Evolutionary conservation across 2,329 filamentous ascomycete genomes (phyloP), one percentile per base, ranked within the genome.

Genomic region (Pseudogymnoascus sp.): DNA sequence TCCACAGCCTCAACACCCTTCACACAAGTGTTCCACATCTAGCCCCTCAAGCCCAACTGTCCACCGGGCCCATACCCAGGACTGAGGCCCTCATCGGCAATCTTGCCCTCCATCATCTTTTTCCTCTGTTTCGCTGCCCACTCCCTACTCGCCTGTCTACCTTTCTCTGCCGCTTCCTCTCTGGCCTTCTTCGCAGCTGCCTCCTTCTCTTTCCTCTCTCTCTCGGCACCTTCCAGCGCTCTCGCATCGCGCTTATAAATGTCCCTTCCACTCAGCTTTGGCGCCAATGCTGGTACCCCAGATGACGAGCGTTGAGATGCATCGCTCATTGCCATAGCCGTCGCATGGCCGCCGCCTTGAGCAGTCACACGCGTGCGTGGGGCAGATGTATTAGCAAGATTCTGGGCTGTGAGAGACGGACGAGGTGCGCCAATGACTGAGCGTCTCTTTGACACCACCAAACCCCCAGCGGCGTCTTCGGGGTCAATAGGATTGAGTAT

Each of bases 81-180:
- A 30, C 58, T 59, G 60, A 67, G 56, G 9, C 65, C 65, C 56
- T 65, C 66, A 9, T 68, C 66, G 8, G 33, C 5, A 57, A 37
- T 57, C 30, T 35, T 57, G 38, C 61, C 59, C 28, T 65, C 64
- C 41, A 61, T 57, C 48, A 64, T 34, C 58, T 66, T 71, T 59
- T 63, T 69, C 60, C 64, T 64, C 67, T 81, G 79, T 71, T 79
- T 83, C 68, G 84, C 81, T 9, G 82, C 82, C 82, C 83, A 85
- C 65, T 84, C 80, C 33, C 82, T 77, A 64, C 82, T 82, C 61
- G 80, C 76, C 68, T 77, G 74, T 59, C 83, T 77, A 59, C 81
- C 82, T 66, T 80, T 76, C 70, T 86, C 82, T 8, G 83, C 82
- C 21, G 83, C 83, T 66, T 83, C 75, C 65, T 83, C 78, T 45